phyloP scores from a whole-genome alignment of 495 filamentous ascomycete species.

The Tuber aestivum region DNA sequence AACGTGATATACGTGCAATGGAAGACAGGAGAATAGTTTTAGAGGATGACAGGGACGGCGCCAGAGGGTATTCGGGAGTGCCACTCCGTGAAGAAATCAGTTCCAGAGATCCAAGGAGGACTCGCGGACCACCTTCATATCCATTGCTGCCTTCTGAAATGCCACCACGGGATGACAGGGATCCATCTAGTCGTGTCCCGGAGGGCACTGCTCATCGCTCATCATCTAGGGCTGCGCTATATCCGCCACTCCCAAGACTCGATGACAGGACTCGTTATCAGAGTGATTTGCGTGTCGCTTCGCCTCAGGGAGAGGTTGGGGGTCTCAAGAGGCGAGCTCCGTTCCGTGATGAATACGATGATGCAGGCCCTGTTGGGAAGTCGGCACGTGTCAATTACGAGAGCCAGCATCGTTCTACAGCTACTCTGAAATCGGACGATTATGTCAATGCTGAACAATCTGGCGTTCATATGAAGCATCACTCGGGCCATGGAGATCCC shows the following conservation, averaged over 20 bases:
- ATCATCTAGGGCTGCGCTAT: constrained; percentile 35
- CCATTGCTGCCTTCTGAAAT: constrained; percentile 39
- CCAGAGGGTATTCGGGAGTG: constrained; percentile 30
- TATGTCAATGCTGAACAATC: constrained; percentile 37
- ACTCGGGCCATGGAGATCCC: constrained; percentile 35
- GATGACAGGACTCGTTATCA: constrained; percentile 34
- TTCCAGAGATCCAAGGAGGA: constrained; percentile 28
- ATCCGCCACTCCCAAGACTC: constrained; percentile 34
- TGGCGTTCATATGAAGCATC: constrained; percentile 31
- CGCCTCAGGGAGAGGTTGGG: constrained; percentile 28
- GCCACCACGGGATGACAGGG: constrained; percentile 40
- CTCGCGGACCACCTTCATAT: constrained; percentile 33
- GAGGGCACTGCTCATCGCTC: constrained; percentile 29
- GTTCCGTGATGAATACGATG: constrained; percentile 38
- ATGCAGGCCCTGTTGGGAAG: constrained; percentile 34
- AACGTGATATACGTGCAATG: constrained; percentile 47
- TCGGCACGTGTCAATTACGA: constrained; percentile 33
- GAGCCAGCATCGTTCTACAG: constrained; percentile 18
- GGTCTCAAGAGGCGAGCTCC: constrained; percentile 39
- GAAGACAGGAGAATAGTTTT: constrained; percentile 42
- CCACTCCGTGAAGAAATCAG: constrained; percentile 24
- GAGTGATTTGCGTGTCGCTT: constrained; percentile 30
- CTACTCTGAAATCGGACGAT: constrained; percentile 29
- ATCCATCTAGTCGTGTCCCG: constrained; percentile 29
- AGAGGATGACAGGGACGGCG: constrained; percentile 28